Base-by-base conservation (phyloP, 108 stramenopile genomes). In the Skeletonema tropicum region DNA sequence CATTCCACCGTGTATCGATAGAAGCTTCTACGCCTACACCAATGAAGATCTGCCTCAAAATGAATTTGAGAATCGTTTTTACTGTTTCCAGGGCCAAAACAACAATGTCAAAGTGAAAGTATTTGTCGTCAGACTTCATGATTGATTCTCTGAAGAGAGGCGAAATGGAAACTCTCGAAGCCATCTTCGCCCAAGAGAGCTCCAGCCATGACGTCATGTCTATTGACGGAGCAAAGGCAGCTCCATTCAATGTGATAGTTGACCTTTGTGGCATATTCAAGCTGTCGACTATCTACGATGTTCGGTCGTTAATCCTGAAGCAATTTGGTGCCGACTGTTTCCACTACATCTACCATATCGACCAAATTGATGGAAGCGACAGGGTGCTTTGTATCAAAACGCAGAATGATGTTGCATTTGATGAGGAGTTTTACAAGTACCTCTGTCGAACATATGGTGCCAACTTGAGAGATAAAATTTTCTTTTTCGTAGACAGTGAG, bases 181-280 rank as follows among this genome's bases (percentile, higher is more conserved):
- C 68, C 39, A 84, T 86, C 19, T 86, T 86, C 42, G 48, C 71
- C 29, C 58, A 74, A 32, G n/a, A 42, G 41, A 74, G 68, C 36
- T 30, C 36, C 6, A 55, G 23, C 23, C 9, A 11, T 55, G 52
- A 55, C 23, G 4, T 1, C 1, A 68, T 19, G 17, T 30, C 60
- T n/a, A 29, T 12, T n/a, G 74, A 25, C 23, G 66, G 39, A 57
- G 2, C 38, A 2, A 61, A 36, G 26, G 67, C 63, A n/a, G 66
- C 83, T 35, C 74, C 83, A 17, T 83, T 83, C 61, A 86, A 86
- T 62, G 85, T 68, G 4, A 67, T 83, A 59, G 85, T 86, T 10
- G 85, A 86, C 63, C 73, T 86, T 15, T 86, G 85, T 58, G 85
- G 85, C 5, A 72, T 86, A 21, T 86, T 86, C 80, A 86, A 86